Conservation (phyloP, 2,329 filamentous ascomycete species). For the Fusarium algeriense region DNA sequence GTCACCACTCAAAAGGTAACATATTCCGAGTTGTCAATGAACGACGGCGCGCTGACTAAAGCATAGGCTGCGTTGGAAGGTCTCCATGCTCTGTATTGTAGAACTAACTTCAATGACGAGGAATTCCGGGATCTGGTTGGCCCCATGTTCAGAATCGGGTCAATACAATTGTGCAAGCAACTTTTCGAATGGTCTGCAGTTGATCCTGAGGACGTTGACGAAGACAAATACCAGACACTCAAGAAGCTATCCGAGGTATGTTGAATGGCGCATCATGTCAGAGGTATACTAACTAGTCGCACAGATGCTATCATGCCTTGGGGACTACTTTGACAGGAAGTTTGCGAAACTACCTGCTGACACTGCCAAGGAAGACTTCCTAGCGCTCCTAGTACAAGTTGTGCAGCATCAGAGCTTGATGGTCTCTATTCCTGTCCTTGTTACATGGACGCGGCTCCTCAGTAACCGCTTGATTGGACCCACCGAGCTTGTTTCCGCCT, state of each 20-base stretch:
- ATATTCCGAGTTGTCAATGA: neutral
- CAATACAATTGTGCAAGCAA: slow-evolving; percentile 76
- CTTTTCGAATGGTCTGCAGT: slow-evolving; percentile 85
- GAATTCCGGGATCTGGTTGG: slow-evolving; percentile 84
- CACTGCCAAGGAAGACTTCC: slow-evolving; percentile 77
- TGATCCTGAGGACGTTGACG: slow-evolving; percentile 85
- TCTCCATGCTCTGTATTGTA: slow-evolving; percentile 83
- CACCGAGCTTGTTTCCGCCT: slow-evolving; percentile 69
- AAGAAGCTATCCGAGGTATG: slow-evolving; percentile 94
- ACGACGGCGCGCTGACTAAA: slow-evolving; percentile 19
- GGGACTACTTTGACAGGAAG: slow-evolving; percentile 85
- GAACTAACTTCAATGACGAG: slow-evolving; percentile 78
- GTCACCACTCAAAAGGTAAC: slow-evolving; percentile 78
- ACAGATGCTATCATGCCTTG: slow-evolving; percentile 86
- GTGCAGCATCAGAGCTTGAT: slow-evolving; percentile 88
- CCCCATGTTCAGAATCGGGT: slow-evolving; percentile 80
- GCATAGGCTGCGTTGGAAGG: slow-evolving; percentile 82
- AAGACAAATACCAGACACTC: slow-evolving; percentile 89
- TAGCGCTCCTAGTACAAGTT: slow-evolving; percentile 83
- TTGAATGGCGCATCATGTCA: neutral
- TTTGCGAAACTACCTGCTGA: slow-evolving; percentile 73
- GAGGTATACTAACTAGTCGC: neutral
- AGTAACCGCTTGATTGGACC: slow-evolving; percentile 75
- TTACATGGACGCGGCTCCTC: slow-evolving; percentile 88
- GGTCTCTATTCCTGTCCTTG: slow-evolving; percentile 91